Conservation (phyloP, 768 basidiomycete genomes). For the Trametes meyenii region DNA sequence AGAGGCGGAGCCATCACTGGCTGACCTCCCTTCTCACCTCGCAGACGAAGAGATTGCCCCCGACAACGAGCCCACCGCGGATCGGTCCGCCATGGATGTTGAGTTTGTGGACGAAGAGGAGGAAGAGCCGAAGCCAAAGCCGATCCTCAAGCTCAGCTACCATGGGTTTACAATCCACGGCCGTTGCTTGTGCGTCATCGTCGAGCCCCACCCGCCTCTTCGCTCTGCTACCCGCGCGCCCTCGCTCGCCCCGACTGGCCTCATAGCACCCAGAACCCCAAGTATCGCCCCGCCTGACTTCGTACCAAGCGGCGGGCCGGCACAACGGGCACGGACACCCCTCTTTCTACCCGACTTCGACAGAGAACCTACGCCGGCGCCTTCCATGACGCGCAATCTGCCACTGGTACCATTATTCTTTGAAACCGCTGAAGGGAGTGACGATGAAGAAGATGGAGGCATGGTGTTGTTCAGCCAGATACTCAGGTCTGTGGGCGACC, state of each 20-base stretch:
- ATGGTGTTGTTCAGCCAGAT: conserved; percentile 80
- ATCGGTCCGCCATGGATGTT: conserved; percentile 7
- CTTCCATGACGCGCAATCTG: conserved; percentile 30
- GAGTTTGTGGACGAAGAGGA: conserved; percentile 48
- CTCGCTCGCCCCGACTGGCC: conserved; percentile 36
- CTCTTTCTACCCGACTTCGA: conserved; percentile 75
- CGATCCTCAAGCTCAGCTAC: conserved; percentile 71
- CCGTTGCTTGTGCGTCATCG: conserved; percentile 77
- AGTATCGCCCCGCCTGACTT: conserved; percentile 39
- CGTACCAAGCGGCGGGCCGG: conserved; percentile 25
- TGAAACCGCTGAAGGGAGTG: conserved; percentile 30
- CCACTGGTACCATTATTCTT: conserved; percentile 49
- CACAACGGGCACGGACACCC: conserved; percentile 57
- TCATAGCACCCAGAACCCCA: conserved; percentile 32
- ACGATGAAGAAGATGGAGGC: conserved; percentile 45
- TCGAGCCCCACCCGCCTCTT: conserved; percentile 76
- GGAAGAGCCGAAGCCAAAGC: conserved; percentile 68
- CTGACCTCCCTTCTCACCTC: not conserved
- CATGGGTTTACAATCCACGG: conserved; percentile 72
- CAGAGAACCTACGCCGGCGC: conserved; percentile 44
- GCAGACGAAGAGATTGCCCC: not conserved
- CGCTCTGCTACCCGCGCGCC: conserved; percentile 39
- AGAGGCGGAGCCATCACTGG: conserved; percentile 24
- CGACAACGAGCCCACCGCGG: not conserved
- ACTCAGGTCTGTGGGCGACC: conserved; percentile 58